These are phyloP conservation scores for Kickxella alabastrina DNA, from an alignment of 192 early-diverging fungal genomes.

Conservation along the genomic window DNA sequence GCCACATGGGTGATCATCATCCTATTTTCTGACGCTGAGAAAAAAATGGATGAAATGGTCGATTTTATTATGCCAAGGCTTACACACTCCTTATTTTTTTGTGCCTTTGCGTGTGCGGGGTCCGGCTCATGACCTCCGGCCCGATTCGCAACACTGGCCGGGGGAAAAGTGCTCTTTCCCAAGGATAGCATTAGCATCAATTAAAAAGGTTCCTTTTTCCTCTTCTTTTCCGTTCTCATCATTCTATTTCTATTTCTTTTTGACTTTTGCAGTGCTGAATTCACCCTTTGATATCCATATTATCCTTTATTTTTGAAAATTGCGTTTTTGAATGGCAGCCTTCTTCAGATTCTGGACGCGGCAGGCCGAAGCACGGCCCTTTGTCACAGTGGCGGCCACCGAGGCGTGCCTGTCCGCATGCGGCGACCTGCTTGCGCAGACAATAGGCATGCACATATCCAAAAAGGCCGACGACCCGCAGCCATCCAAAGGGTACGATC, in stretches of 20 bases:
- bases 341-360: constrained; percentile 54
- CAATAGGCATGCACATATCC: constrained; percentile 26
- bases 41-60: too few species aligned
- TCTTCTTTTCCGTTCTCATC: not conserved
- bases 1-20: too few species aligned
- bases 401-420: constrained; percentile 48
- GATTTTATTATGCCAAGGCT: too few species aligned
- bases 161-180: too few species aligned
- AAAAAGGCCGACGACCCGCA: not conserved
- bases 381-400: constrained; percentile 46
- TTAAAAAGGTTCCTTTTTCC: not conserved
- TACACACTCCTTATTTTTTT: not conserved
- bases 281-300: too few species aligned
- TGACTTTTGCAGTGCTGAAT: too few species aligned
- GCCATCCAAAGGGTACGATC: constrained; percentile 26
- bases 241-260: not conserved
- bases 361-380: constrained; percentile 50
- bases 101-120: too few species aligned
- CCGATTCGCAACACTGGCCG: too few species aligned
- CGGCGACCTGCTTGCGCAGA: constrained; percentile 52
- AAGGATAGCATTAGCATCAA: too few species aligned
- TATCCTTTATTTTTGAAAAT: not conserved
- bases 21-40: too few species aligned
- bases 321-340: constrained; percentile 24
- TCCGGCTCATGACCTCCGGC: too few species aligned